Evolutionary conservation across 129 eudicot genomes (phyloP), one percentile per base, ranked within the genome.

Genomic region (Saussurea involucrata): DNA sequence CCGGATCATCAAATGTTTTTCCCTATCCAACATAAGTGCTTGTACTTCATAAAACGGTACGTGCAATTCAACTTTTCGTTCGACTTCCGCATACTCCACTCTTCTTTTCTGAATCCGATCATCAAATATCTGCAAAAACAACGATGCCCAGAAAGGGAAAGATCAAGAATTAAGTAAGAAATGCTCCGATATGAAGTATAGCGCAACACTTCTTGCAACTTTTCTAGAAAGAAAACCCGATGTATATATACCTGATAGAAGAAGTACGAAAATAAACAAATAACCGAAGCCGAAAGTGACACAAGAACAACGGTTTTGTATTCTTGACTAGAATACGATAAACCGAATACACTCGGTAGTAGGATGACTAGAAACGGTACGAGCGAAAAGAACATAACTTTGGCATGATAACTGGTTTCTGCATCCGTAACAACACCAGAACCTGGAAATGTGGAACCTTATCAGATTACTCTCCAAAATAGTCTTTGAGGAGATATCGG

Each of bases 351-450:
- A 55, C 69, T 82, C 0, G 96, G 97, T 73, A 87, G 12, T 53
- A 87, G 82, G 73, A 92, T 81, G 73, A 92, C 77, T 20, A 82
- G 29, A 46, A 89, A 84, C 9, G 97, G 96, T 20, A 86, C 68
- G 63, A 89, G 84, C 4, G 97, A 92, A 66, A 87, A 74, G 80
- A 79, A 78, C 97, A 92, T 92, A 70, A 92, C 86, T 72, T 83
- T 78, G 73, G 97, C 89, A n/a, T 88, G 85, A 76, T 82, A 80
- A 72, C 85, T 80, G 8, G 97, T 89, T 82, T 82, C 87, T 3
- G 57, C 33, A 83, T 92, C 97, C 11, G 93, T 87, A 33, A 82
- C 80, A 27, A 87, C 82, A 42, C 96, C 92, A 33, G 74, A 82
- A 78, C 90, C 97, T 92, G 81, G 36, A 40, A 76, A n/a, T 21